A percentile compares a stretch with the other conserved stretches of the same genome.
phyloP scores from a whole-genome alignment of 371 early-diverging fungal genomes.

The Umbelopsis sp. region DNA sequence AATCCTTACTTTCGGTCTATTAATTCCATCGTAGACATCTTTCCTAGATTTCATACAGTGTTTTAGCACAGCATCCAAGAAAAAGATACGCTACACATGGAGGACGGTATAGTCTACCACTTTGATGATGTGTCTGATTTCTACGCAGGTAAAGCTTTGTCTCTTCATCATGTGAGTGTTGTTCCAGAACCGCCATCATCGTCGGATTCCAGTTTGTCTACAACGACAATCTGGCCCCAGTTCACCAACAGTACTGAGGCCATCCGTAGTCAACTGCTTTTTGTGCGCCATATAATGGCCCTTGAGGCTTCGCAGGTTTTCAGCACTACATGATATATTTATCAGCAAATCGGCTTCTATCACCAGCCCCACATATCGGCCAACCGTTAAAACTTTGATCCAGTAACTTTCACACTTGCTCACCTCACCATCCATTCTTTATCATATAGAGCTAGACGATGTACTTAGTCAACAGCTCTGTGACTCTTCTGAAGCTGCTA shows the following conservation, averaged over 20 bases:
- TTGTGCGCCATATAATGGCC: no score
- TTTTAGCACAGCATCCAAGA: not conserved
- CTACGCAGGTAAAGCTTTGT: slow-evolving; percentile 45
- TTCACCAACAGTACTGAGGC: no score
- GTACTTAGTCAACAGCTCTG: slow-evolving; percentile 27
- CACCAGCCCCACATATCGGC: slow-evolving; percentile 27
- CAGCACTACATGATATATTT: no score
- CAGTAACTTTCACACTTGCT: not conserved
- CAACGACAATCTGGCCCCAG: no score
- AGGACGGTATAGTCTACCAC: slow-evolving; percentile 45
- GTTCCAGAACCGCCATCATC: not conserved
- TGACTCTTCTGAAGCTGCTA: slow-evolving; percentile 24
- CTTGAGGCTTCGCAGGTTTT: no score
- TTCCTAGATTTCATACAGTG: no score
- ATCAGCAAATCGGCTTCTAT: no score
- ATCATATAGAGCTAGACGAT: slow-evolving; percentile 26
- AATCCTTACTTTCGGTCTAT: not conserved
- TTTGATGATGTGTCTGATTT: slow-evolving; percentile 51
- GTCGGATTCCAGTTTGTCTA: not conserved
- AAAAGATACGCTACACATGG: slow-evolving; percentile 26
- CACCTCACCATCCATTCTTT: not conserved
- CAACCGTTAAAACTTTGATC: not conserved
- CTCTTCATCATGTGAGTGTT: not conserved
- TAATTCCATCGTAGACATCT: no score
- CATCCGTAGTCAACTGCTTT: no score